Evolutionary conservation across 225 moss, liverwort and hornwort species (phyloP).

Genomic region (Physcomitrium patens): DNA sequence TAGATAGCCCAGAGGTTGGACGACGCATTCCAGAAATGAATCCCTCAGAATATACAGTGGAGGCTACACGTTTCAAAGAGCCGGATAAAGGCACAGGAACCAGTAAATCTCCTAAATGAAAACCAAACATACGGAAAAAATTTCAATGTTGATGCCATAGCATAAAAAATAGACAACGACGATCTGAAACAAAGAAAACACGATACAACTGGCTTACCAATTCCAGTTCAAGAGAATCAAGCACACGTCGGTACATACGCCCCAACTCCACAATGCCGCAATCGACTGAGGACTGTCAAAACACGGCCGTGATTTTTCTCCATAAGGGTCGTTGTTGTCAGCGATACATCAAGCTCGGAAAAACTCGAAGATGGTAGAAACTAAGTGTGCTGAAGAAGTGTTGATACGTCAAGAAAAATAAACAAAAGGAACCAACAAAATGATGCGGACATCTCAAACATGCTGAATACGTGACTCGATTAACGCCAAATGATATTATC

Average conservation of each 20-base stretch:
- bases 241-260: conserved; percentile 85
- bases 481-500: not conserved
- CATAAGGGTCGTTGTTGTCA: not conserved
- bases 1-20: not conserved
- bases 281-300: conserved; percentile 70
- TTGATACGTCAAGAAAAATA: not conserved
- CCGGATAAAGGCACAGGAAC: not conserved
- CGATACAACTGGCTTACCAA: conserved; percentile 48
- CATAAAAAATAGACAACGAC: not conserved
- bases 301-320: not conserved
- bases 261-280: conserved; percentile 87
- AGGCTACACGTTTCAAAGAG: not conserved
- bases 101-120: not conserved
- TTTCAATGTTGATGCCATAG: not conserved
- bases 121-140: not conserved
- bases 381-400: not conserved
- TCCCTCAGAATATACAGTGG: not conserved
- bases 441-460: not conserved
- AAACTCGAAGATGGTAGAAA: not conserved
- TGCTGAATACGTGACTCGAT: not conserved
- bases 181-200: not conserved
- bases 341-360: not conserved
- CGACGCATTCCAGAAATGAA: not conserved
- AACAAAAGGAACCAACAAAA: conserved; percentile 7
- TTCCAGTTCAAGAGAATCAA: conserved; percentile 62